Conservation (phyloP, 257 asterid species). For the Haberlea rhodopensis region DNA sequence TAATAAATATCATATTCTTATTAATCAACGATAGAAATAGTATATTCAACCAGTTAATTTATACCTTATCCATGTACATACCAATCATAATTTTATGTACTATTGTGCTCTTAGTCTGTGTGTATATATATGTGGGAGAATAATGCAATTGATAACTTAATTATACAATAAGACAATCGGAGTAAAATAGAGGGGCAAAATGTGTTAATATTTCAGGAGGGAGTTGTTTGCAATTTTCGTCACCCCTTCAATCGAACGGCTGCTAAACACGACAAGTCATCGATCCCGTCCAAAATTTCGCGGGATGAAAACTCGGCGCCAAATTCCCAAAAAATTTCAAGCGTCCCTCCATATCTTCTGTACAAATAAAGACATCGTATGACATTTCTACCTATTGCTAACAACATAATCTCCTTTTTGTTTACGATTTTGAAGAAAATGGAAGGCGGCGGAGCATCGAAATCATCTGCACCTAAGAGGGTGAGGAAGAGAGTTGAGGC, state of each 20-base stretch:
- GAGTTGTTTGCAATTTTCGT: background rate
- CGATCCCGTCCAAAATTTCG: background rate
- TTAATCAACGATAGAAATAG: too few relatives aligned
- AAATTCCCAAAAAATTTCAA: background rate
- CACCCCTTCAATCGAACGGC: background rate
- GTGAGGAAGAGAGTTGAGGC: constrained; percentile 70
- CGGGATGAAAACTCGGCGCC: background rate
- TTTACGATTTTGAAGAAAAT: constrained; percentile 20
- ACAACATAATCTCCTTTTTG: background rate
- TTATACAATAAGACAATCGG: too few relatives aligned
- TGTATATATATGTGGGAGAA: too few relatives aligned
- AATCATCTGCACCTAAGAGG: constrained; percentile 41
- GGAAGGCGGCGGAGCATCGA: constrained; percentile 47
- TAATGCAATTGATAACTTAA: too few relatives aligned
- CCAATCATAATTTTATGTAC: too few relatives aligned
- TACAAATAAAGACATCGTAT: background rate
- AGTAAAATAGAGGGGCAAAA: too few relatives aligned
- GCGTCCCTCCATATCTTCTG: background rate
- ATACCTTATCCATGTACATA: too few relatives aligned
- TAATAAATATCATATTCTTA: too few relatives aligned
- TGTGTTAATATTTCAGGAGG: too few relatives aligned
- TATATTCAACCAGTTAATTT: too few relatives aligned
- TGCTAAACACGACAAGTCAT: background rate
- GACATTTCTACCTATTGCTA: background rate
- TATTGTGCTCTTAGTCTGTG: too few relatives aligned